Base-by-base conservation (phyloP, 2,329 filamentous ascomycete species). In the Neonectria punicea region DNA sequence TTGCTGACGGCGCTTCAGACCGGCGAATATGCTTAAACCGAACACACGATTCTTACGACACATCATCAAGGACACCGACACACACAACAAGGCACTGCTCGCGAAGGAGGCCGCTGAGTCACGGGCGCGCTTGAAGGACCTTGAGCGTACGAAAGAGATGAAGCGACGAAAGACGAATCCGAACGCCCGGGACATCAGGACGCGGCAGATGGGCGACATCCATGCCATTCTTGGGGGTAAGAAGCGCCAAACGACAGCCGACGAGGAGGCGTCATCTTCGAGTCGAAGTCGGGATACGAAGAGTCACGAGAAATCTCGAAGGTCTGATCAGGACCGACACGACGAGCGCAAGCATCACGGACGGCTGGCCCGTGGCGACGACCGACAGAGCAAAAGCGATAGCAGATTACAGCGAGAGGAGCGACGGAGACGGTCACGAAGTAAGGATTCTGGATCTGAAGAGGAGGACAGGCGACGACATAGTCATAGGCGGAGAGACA, bases 41-140 rank as follows among this genome's bases (percentile, higher is more conserved):
- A 98, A 99, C 74, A 98, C 93, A 0, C 88, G 92, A 36, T 98
- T 98, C 76, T 82, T 99, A 46, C 90, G 90, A 63, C 92, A 96
- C 74, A 92, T 98, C 61, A 93, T 99, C 67, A 92, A 91, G 68
- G 92, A 96, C 70, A 97, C 93, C 9, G 92, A 97, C 73, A 91
- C 81, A 58, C 95, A 99, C 80, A 99, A 99, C 85, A 89, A 92
- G 25, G 92, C 93, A 1, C 84, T 98, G 32, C 87, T 93, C 18
- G 93, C 92, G 1, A 97, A 91, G 75, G 95, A 98, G 78, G 90
- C 90, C 28, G 89, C 92, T 53, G 94, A 98, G 70, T 90, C 93
- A 0, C 86, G 86, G 66, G 89, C 89, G 4, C 89, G 93, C 20
- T 85, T 97, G 60, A 86, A 87, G 69, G 83, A 85, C 60, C 80